phyloP scores from a whole-genome alignment of 2,329 filamentous ascomycete species.

The Fusarium buharicum region DNA sequence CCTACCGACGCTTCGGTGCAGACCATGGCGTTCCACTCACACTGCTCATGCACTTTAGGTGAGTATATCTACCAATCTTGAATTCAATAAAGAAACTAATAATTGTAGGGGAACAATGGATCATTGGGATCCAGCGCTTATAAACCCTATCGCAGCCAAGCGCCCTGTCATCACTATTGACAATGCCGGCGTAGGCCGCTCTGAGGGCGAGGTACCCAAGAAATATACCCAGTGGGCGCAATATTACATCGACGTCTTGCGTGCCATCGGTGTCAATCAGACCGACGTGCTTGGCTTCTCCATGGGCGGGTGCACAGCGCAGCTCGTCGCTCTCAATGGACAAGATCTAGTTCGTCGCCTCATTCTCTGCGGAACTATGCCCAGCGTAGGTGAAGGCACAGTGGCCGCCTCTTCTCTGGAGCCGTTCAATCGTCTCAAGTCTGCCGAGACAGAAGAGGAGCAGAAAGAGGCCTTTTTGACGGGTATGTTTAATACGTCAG shows the following conservation, averaged over 20 bases:
- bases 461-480: conserved; percentile 49
- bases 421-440: conserved; percentile 50
- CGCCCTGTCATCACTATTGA: conserved; percentile 60
- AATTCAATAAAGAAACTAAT: not conserved
- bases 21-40: conserved; percentile 48
- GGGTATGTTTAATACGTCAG: conserved; percentile 50
- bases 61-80: not conserved
- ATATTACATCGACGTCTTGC: conserved; percentile 51
- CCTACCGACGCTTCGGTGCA: conserved; percentile 48
- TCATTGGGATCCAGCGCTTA: conserved; percentile 56
- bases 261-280: conserved; percentile 51
- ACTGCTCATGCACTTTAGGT: conserved; percentile 50
- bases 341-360: conserved; percentile 53
- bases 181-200: conserved; percentile 60
- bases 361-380: conserved; percentile 57
- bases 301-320: conserved; percentile 60
- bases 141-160: conserved; percentile 56
- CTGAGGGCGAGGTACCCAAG: conserved; percentile 54
- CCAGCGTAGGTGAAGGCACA: conserved; percentile 53
- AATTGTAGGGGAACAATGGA: conserved; percentile 51
- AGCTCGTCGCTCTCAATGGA: conserved; percentile 56
- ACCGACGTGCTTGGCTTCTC: conserved; percentile 62
- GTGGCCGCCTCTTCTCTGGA: conserved; percentile 45
- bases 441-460: conserved; percentile 48
- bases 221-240: conserved; percentile 47